Base-by-base conservation (phyloP, 176 grass and related monocot species). In the Neostapfia colusana region DNA sequence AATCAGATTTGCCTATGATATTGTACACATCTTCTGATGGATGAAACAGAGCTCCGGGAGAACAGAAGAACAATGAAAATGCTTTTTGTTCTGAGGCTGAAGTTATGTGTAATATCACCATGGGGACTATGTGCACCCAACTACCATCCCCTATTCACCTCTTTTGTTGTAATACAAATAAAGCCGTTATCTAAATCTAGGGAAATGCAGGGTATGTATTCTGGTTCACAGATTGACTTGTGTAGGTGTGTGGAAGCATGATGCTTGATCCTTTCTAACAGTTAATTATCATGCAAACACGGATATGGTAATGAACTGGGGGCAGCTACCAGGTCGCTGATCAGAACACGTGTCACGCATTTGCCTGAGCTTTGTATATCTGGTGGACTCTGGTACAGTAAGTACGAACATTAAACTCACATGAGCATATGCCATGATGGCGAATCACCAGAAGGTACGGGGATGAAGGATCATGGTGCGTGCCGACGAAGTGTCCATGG, bases 21-120 rank as follows among this genome's bases (percentile, higher is more conserved):
- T 91, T 82, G 81, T 97, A 64, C 93, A 93, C 58, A 93, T 93
- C 85, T 97, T 97, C 81, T 97, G 87, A 97, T 53, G 67, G 50
- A 72, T 66, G 81, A 64, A 71, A 59, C 21, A 67, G 37, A 64
- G 65, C 42, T 80, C 21, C 35, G 1, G 7, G 20, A 60, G 59
- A 58, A 58, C 18, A 20, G 57, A 18, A 7, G 34, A 63, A 23
- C 9, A 13, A 14, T 75, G 34, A 23, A 21, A 26, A 25, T 38
- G 10, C 62, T 15, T 44, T 12, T 63, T 61, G 6, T 45, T 56
- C 18, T n/a, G 45, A 72, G 20, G 54, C 42, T 37, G 18, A 74
- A 75, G 34, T 18, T 27, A 44, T 39, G 54, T 54, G 12, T 61
- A 26, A 27, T 36, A 10, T 16, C 36, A 12, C 35, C 77, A 44